These are phyloP conservation scores for Liquidambar formosana DNA, from an alignment of 164 flowering plant species.

Conservation along the genomic window DNA sequence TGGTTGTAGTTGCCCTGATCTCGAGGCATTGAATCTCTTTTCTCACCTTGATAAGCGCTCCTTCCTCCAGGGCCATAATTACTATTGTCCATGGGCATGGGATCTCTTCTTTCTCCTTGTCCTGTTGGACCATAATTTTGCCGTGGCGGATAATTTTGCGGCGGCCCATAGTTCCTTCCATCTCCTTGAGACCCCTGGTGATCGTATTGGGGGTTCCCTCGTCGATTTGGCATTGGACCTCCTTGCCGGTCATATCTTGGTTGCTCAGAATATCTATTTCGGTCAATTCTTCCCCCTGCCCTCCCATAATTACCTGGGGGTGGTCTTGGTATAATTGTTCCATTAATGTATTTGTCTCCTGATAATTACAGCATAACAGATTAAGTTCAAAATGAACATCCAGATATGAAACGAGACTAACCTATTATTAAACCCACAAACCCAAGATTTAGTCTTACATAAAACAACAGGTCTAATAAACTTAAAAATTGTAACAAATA, in stretches of 20 bases:
- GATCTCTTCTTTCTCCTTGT: constrained; percentile 35
- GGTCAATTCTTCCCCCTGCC: constrained; percentile 35
- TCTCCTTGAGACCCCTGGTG: constrained; percentile 39
- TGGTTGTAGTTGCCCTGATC: constrained; percentile 35
- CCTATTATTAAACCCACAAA: background rate
- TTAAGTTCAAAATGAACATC: background rate
- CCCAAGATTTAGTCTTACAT: too few species aligned
- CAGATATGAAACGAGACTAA: background rate
- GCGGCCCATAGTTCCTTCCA: constrained; percentile 35
- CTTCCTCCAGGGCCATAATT: constrained; percentile 29
- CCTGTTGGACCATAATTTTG: constrained; percentile 31
- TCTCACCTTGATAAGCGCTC: constrained; percentile 7
- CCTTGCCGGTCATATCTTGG: constrained; percentile 45
- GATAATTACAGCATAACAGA: constrained; percentile 5
- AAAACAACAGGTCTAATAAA: background rate
- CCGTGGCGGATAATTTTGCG: constrained; percentile 23
- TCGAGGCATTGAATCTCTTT: constrained; percentile 26
- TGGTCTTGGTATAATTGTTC: constrained; percentile 78
- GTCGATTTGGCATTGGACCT: constrained; percentile 32
- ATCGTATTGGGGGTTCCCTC: constrained; percentile 28
- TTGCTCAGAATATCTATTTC: constrained; percentile 38
- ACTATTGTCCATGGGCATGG: constrained; percentile 24
- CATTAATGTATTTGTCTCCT: constrained; percentile 95
- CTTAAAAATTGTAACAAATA: background rate
- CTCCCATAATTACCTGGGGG: constrained; percentile 72